Evolutionary conservation across 1,284 basidiomycete genomes (phyloP).

Genomic region (Kwoniella shivajii): DNA sequence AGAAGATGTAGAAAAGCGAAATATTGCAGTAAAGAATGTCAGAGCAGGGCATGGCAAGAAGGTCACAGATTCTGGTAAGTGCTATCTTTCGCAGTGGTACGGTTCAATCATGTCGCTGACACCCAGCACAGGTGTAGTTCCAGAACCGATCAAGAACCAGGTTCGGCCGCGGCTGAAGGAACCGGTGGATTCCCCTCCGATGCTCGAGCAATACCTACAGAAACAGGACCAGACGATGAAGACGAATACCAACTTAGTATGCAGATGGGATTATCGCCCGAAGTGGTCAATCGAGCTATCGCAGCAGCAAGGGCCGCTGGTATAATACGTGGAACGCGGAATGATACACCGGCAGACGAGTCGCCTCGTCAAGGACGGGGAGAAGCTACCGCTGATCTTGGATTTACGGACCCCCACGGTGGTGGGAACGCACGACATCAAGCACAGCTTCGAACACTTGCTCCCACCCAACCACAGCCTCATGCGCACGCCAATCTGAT

Average conservation of each 20-base stretch:
- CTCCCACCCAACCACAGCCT: not conserved
- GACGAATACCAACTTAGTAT: slow-evolving; percentile 18
- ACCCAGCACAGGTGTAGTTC: slow-evolving; percentile 32
- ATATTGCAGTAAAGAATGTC: slow-evolving; percentile 97
- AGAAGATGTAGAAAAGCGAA: slow-evolving; percentile 95
- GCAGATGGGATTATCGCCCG: slow-evolving; percentile 23
- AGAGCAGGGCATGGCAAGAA: slow-evolving; percentile 95
- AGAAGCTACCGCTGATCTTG: not conserved
- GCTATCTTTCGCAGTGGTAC: not conserved
- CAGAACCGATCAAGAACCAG: slow-evolving; percentile 33
- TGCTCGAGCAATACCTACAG: not conserved
- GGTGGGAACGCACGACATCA: not conserved
- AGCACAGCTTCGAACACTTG: not conserved
- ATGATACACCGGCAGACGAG: not conserved
- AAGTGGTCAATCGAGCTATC: slow-evolving; percentile 15
- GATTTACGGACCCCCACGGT: not conserved
- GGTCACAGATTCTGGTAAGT: slow-evolving; percentile 74
- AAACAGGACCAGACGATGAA: slow-evolving; percentile 17
- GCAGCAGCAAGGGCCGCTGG: slow-evolving; percentile 21
- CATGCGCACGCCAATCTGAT: slow-evolving; percentile 7
- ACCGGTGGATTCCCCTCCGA: not conserved
- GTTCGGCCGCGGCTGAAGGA: slow-evolving; percentile 2
- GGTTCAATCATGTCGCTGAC: not conserved
- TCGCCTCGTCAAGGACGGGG: not conserved
- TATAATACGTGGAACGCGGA: slow-evolving; percentile 8